Conservation (phyloP, 2,329 filamentous ascomycete genomes). For the Neophaeococcomyces mojaviensis region DNA sequence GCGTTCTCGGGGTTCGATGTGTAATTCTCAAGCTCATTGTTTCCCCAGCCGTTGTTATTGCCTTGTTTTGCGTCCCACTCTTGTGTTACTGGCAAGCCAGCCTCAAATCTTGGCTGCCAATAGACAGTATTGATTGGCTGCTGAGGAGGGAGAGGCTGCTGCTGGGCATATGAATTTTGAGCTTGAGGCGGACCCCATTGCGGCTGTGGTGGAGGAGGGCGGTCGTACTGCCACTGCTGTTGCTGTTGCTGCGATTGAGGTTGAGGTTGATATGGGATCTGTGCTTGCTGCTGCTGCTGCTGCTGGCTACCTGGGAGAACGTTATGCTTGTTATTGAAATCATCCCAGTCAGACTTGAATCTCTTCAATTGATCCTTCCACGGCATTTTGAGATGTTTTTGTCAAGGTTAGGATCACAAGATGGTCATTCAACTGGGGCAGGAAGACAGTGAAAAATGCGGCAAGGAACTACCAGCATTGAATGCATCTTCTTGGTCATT, state of each 20-base stretch:
- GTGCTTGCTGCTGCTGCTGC: conserved; percentile 8
- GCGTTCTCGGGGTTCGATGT: conserved; percentile 16
- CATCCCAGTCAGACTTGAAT: conserved; percentile 6
- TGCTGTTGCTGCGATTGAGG: conserved; percentile 9
- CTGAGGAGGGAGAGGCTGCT: conserved; percentile 3
- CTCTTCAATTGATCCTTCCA: conserved; percentile 9
- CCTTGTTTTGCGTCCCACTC: conserved; percentile 22
- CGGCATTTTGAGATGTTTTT: not conserved
- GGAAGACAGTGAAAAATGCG: no score
- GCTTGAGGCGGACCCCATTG: conserved; percentile 12
- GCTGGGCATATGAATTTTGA: conserved; percentile 1
- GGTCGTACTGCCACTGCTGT: conserved; percentile 2
- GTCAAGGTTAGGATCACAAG: no score
- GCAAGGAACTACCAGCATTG: no score
- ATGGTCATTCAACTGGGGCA: no score
- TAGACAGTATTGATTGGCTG: conserved; percentile 11
- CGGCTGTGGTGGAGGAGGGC: conserved; percentile 12
- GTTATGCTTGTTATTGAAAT: conserved; percentile 8
- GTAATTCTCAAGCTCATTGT: conserved; percentile 22
- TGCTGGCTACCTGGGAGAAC: conserved; percentile 3
- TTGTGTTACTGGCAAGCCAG: conserved; percentile 11
- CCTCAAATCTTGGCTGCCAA: conserved; percentile 20
- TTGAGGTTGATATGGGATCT: conserved; percentile 2
- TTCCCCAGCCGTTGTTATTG: conserved; percentile 23
- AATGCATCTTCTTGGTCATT: no score